Evolutionary conservation across 768 basidiomycete genomes (phyloP), one percentile per base, ranked within the genome.

Genomic region (Leccinum uliginosum): DNA sequence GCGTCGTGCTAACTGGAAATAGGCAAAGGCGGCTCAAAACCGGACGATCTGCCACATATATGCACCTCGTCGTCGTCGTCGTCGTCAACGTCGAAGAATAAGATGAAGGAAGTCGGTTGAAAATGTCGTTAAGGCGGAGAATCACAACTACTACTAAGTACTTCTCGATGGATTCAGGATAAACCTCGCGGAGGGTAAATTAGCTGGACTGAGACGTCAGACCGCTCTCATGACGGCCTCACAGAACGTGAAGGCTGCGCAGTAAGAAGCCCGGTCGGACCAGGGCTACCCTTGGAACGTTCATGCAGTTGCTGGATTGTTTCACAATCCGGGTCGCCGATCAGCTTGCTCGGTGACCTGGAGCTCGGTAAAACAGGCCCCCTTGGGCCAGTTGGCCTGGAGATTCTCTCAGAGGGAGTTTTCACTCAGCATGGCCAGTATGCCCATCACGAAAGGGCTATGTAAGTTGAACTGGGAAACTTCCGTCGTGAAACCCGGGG

Each of bases 111-210:
- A n/a, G 35, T 57, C 54, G 57, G 27, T 47, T 53, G 51, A 14
- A 43, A 44, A 59, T 50, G 60, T 56, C 48, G 68, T 62, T 68
- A 67, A 55, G 57, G 63, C 59, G 63, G 68, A 67, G 58, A 57
- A 57, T 45, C 54, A 46, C 38, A 40, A 40, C 17, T 2, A 9
- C 9, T 38, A 17, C 4, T 38, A 51, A 35, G 24, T 29, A 6
- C 27, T 29, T 11, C 26, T 49, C 48, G 48, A 29, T n/a, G 27
- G n/a, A 48, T 26, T 12, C 38, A 7, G 15, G 12, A 32, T 6
- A 48, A 26, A 29, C 27, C 45, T 17, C 17, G 24, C 46, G 24
- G 24, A 40, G 57, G 21, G 34, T 52, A 46, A 63, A 53, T 59
- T 29, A 7, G 50, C 51, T 48, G 6, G n/a, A 19, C 51, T 61